Evolutionary conservation across 805 yeast species (phyloP).

Genomic region (Candida nonsorbophila): DNA sequence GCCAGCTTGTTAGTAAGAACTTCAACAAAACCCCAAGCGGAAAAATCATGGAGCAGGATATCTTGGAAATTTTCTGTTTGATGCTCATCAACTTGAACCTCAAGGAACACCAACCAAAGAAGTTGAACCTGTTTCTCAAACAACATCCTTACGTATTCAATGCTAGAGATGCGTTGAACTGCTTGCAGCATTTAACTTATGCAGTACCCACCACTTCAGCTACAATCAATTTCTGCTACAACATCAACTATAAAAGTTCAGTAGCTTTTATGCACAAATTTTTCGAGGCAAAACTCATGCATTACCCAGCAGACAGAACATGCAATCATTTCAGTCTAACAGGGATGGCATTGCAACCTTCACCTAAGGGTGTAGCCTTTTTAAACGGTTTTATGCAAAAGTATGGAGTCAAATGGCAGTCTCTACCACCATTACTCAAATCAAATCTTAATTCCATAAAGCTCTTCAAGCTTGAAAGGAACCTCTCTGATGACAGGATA

Average conservation of each 20-base stretch:
- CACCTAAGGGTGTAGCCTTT: conserved; percentile 83
- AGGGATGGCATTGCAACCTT: conserved; percentile 61
- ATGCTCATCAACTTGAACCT: conserved; percentile 35
- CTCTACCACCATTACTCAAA: conserved; percentile 42
- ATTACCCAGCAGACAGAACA: conserved; percentile 73
- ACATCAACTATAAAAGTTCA: conserved; percentile 48
- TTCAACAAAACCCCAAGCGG: conserved; percentile 51
- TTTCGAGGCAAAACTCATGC: conserved; percentile 59
- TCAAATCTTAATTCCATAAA: conserved; percentile 69
- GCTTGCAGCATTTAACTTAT: conserved; percentile 47
- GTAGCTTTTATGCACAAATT: conserved; percentile 42
- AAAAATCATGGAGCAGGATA: conserved; percentile 47
- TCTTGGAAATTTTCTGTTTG: conserved; percentile 56
- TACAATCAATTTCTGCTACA: conserved; percentile 49
- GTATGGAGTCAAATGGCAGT: conserved; percentile 42
- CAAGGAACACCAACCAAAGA: conserved; percentile 4
- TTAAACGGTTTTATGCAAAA: conserved; percentile 55
- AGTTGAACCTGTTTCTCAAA: conserved; percentile 17
- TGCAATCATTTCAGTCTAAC: conserved; percentile 36
- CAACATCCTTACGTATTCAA: conserved; percentile 50
- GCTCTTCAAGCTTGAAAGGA: conserved; percentile 63
- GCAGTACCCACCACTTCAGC: conserved; percentile 45
- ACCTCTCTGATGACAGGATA: conserved; percentile 50
- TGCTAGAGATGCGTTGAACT: conserved; percentile 43
- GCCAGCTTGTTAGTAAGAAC: conserved; percentile 36